Evolutionary conservation across 352 stramenopile genomes (phyloP), one percentile per base, ranked within the genome.

Genomic region (Globisporangium iwayamae): DNA sequence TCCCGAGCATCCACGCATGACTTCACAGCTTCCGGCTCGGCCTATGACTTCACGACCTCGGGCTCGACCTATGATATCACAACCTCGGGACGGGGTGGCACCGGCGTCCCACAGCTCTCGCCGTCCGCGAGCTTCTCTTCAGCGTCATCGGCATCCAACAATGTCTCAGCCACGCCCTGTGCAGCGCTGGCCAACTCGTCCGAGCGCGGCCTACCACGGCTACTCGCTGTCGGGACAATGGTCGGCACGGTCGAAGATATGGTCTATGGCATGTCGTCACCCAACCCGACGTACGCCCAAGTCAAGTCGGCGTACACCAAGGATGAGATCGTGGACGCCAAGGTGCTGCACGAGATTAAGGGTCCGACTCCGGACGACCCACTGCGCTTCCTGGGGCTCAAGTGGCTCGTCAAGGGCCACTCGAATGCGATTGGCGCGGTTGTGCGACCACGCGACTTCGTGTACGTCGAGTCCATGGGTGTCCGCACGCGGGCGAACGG

Each of bases 391-490:
- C 53, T 73, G 14, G 71, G 74, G 5, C 62, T 90, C 57, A 76
- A 81, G 63, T 89, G 75, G 79, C 56, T 60, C 20, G 25, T 63
- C 43, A 63, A 63, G 34, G 56, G 32, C 13, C 63, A 68, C 48
- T 52, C 55, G 18, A 51, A 41, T 14, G 41, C 32, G 2, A 62
- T 73, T 8, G 61, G 78, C 47, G n/a, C 68, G 56, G 13, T 75
- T 63, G 46, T 81, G 68, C 47, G 62, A 71, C 34, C 43, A 74
- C 67, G 79, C 16, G 83, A 89, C 54, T 48, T 87, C 25, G 69
- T 90, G 52, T 87, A 81, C 58, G 62, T 91, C 13, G 80, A 91
- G 55, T 73, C 74, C 9, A 75, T 73, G 43, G 83, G 83, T 0
- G 45, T 79, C 13, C 70, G 64, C 14, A 74, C 45, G 11, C 46